phyloP scores from a whole-genome alignment of 495 filamentous ascomycete species.

The Trichoderma gamsii region DNA sequence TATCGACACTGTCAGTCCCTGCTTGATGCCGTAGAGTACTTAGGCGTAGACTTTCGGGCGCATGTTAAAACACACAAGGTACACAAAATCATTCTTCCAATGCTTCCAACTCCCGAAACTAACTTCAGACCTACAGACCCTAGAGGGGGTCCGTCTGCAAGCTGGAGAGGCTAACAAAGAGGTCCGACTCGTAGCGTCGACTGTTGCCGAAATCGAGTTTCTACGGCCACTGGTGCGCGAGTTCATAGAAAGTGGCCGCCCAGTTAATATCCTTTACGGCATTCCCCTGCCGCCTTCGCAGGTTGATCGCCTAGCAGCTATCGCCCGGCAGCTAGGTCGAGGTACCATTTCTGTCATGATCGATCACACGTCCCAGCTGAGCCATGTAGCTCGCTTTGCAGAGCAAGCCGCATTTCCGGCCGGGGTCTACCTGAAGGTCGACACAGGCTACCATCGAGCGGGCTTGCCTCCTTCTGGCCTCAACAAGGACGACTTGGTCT shows the following conservation, averaged over 20 bases:
- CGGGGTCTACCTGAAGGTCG: conserved; percentile 67
- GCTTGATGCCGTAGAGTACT: neutral
- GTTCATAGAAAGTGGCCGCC: conserved; percentile 42
- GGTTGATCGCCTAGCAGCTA: conserved; percentile 48
- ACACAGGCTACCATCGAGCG: conserved; percentile 73
- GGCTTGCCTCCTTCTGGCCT: conserved; percentile 41
- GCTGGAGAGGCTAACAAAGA: neutral
- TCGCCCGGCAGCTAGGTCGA: conserved; percentile 46
- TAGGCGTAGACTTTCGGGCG: conserved; percentile 11
- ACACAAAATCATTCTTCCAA: neutral
- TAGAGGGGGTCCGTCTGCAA: neutral
- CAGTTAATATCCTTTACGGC: conserved; percentile 70
- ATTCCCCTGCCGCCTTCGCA: conserved; percentile 64
- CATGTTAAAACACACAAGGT: conserved; percentile 17
- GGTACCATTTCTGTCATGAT: conserved; percentile 60
- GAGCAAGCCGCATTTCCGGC: conserved; percentile 36
- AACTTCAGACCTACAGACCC: neutral
- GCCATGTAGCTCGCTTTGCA: conserved; percentile 35
- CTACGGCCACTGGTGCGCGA: conserved; percentile 56
- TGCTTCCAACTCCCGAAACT: neutral
- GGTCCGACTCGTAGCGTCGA: conserved; percentile 60
- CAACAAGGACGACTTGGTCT: conserved; percentile 46
- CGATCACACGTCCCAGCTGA: conserved; percentile 62
- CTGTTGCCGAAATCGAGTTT: conserved; percentile 71
- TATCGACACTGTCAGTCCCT: neutral